Conservation (phyloP, 23 red algal genomes). For the Gracilaria domingensis region DNA sequence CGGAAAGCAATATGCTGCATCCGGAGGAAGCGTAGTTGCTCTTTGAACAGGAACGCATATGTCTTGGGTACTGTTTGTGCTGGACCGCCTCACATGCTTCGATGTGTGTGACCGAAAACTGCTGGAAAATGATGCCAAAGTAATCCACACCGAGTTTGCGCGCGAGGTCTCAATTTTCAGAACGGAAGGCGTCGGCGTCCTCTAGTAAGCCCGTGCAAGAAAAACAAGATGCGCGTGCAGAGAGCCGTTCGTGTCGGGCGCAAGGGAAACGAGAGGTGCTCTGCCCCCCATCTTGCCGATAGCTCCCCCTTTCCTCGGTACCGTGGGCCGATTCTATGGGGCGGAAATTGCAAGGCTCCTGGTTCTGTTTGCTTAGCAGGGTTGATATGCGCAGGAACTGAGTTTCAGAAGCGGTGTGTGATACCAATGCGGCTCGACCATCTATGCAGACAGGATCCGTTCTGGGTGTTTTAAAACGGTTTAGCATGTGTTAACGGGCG, state of each 20-base stretch:
- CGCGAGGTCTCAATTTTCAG: slow-evolving; percentile 10
- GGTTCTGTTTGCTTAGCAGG: slow-evolving; percentile 1
- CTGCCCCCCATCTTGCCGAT: background rate
- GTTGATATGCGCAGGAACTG: slow-evolving; percentile 10
- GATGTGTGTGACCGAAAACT: slow-evolving; percentile 39
- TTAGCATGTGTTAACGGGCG: slow-evolving; percentile 1
- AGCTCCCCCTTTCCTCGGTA: too few relatives aligned
- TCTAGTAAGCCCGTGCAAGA: background rate
- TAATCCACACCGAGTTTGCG: slow-evolving; percentile 30
- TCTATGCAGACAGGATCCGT: slow-evolving; percentile 19
- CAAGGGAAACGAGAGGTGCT: background rate
- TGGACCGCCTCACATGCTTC: background rate
- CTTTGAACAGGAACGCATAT: background rate
- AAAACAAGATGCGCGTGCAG: background rate
- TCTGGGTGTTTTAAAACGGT: slow-evolving; percentile 19
- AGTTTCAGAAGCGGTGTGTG: slow-evolving; percentile 26
- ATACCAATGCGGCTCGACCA: slow-evolving; percentile 3
- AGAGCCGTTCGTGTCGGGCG: background rate
- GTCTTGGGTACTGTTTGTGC: slow-evolving; percentile 38
- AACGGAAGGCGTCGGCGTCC: background rate
- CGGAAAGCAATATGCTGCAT: slow-evolving; percentile 26
- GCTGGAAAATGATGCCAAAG: background rate
- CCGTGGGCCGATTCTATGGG: background rate
- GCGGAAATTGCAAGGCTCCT: background rate
- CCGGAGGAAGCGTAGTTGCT: background rate